Conservation (phyloP, 768 basidiomycete species). For the Naganishia vishniacii region DNA sequence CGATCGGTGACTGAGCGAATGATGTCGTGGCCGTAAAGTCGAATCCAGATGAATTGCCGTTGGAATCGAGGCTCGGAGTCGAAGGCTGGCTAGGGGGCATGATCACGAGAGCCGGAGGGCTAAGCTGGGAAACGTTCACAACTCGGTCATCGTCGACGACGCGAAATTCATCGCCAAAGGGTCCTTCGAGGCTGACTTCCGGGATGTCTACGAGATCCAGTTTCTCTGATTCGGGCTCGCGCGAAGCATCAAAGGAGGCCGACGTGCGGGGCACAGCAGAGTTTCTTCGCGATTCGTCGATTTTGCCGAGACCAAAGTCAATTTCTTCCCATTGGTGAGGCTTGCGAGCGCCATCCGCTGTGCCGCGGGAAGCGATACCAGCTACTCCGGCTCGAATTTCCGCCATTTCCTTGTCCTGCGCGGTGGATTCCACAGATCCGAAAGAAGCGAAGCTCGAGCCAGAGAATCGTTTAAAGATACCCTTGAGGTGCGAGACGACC, state of each 20-base stretch:
- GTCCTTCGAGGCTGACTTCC: conserved; percentile 7
- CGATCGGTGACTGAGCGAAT: conserved; percentile 16
- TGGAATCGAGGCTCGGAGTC: conserved; percentile 31
- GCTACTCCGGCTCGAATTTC: conserved; percentile 24
- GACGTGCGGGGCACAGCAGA: conserved; percentile 23
- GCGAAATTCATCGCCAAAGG: conserved; percentile 15
- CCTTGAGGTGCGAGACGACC: conserved; percentile 18
- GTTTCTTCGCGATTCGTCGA: conserved; percentile 38
- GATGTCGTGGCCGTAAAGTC: conserved; percentile 31
- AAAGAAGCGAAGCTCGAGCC: conserved; percentile 12
- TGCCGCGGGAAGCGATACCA: background rate
- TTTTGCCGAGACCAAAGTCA: conserved; percentile 47
- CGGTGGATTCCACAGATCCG: conserved; percentile 7
- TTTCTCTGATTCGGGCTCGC: conserved; percentile 6
- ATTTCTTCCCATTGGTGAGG: conserved; percentile 47
- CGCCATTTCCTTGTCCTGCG: conserved; percentile 32
- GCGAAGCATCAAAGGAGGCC: background rate
- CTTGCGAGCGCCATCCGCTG: background rate
- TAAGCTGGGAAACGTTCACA: background rate
- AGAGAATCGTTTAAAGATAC: conserved; percentile 31
- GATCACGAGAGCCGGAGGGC: conserved; percentile 31
- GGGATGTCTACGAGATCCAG: background rate
- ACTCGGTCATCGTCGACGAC: conserved; percentile 17
- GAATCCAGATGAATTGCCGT: conserved; percentile 13
- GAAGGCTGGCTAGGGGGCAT: conserved; percentile 38